Evolutionary conservation across 2,329 filamentous ascomycete species (phyloP), one percentile per base, ranked within the genome.

Genomic region (Trichophyton simii): DNA sequence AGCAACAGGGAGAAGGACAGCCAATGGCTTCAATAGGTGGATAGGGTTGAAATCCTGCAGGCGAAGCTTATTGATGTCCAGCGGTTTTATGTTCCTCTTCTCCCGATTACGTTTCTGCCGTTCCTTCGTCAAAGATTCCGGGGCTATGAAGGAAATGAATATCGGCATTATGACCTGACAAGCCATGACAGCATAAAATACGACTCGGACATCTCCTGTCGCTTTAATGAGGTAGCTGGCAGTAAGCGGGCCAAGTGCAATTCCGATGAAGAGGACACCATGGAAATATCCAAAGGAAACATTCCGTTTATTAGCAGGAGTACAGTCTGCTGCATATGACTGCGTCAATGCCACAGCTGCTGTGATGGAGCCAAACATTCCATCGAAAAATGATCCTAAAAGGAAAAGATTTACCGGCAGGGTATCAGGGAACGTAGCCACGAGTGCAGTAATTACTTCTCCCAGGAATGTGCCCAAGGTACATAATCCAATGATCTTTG

Each of bases 231-330:
- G 78, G 67, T 88, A 87, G 1, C 88, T 91, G 0, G 91, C 87
- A 22, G 95, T 70, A 2, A 95, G 80, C 6, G 94, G 94, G 0
- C 94, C 94, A 36, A 92, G 75, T 0, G 94, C 92, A 54, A 97
- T 83, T n/a, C 94, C 94, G 1, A 83, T 81, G 72, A 96, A 97
- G 7, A 99, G 79, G 66, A 87, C 91, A 9, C 89, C 91, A 68
- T 97, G 89, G 68, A 97, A 87, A 71, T 91, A 92, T 5, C 90
- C 91, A 72, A 97, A 94, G 3, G 86, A 84, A 6, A 95, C 87
- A 63, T 87, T 88, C 20, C 94, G 85, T 68, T 83, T 84, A 34
- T 88, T 87, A 0, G 91, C 88, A 3, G 87, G 79, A 0, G 91
- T 92, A 73, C 90, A 96, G 73, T 99, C 94, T 46, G 89, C 86